Evolutionary conservation across 2,329 filamentous ascomycete species (phyloP).

Genomic region (Cordyceps sp.): DNA sequence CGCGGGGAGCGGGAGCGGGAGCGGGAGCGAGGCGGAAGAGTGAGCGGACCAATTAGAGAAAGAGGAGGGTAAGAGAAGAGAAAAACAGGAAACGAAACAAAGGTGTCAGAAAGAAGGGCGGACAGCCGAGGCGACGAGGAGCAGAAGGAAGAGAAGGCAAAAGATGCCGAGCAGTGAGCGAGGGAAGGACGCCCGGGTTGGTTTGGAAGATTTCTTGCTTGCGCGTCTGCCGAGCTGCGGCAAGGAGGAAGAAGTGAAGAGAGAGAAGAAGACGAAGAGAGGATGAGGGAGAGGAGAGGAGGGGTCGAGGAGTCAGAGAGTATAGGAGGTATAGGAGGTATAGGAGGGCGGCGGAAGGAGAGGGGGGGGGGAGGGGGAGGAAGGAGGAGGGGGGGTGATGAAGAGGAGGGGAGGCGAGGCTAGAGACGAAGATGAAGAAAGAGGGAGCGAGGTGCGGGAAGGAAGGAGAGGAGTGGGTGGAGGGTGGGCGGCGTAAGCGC

Average conservation of each 20-base stretch:
- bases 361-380: too few relatives aligned
- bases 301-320: too few relatives aligned
- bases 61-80: not conserved
- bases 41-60: not conserved
- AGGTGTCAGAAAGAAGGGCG: too few relatives aligned
- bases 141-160: not conserved
- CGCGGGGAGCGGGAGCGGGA: too few relatives aligned
- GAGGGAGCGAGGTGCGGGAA: constrained; percentile 27
- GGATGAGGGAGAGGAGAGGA: too few relatives aligned
- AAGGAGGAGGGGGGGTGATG: too few relatives aligned
- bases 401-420: constrained; percentile 33
- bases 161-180: not conserved
- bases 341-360: too few relatives aligned
- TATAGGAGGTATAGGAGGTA: too few relatives aligned
- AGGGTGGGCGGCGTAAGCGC: constrained; percentile 7
- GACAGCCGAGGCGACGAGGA: too few relatives aligned
- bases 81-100: not conserved
- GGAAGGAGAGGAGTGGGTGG: constrained; percentile 24
- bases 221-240: too few relatives aligned
- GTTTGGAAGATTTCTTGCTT: too few relatives aligned
- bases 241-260: constrained; percentile 21
- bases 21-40: too few relatives aligned
- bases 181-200: not conserved
- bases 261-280: constrained; percentile 39
- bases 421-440: constrained; percentile 22